A percentile compares a stretch with the other conserved stretches of the same genome.
Conservation (phyloP, 306 rosid species). For the Fragaria vesca region DNA sequence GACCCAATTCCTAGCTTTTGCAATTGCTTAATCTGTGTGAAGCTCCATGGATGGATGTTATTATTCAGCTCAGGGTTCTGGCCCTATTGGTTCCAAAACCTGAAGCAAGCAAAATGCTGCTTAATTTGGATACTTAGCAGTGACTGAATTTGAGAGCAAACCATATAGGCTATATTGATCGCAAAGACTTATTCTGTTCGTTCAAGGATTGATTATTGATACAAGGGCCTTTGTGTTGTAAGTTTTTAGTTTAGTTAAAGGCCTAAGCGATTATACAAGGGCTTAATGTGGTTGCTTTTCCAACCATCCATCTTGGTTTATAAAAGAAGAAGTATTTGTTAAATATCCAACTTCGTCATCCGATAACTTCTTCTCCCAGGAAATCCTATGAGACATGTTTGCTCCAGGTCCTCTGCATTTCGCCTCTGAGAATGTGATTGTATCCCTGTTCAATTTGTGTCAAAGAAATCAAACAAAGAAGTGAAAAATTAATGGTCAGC, state of each 20-base stretch:
- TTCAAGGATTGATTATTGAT: neutral
- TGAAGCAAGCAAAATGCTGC: neutral
- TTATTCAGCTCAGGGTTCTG: too few relatives aligned
- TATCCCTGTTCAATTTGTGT: neutral
- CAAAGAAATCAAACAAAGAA: neutral
- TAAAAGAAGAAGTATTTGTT: neutral
- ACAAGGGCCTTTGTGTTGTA: neutral
- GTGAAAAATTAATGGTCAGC: too few relatives aligned
- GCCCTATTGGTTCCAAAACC: too few relatives aligned
- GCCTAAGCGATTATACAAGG: neutral
- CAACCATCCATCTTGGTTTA: constrained; percentile 25
- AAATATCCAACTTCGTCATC: neutral
- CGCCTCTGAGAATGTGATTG: constrained; percentile 14
- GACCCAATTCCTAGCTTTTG: too few relatives aligned
- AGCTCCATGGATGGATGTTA: too few relatives aligned
- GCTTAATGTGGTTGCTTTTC: neutral
- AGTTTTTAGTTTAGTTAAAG: neutral
- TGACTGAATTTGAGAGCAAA: neutral
- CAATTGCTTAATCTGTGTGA: too few relatives aligned
- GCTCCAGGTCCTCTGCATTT: constrained; percentile 23
- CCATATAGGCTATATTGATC: neutral
- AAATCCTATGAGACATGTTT: constrained; percentile 9
- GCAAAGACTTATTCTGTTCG: neutral
- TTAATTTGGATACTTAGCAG: neutral
- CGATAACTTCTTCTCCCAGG: constrained; percentile 21